phyloP scores from a whole-genome alignment of 768 basidiomycete genomes.

The Candolleomyces efflorescens region DNA sequence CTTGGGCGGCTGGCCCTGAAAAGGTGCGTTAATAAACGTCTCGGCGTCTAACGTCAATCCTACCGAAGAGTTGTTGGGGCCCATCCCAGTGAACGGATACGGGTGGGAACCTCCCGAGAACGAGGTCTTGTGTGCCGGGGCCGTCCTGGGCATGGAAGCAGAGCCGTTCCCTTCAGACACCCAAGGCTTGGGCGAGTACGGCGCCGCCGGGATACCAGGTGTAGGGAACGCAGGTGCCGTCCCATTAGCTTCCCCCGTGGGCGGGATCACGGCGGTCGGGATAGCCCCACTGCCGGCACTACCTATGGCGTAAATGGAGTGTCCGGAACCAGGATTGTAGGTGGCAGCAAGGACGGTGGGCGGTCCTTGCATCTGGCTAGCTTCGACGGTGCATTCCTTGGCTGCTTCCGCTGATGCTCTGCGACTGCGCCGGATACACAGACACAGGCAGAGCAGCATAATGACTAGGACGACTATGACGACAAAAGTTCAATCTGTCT shows the following conservation, averaged over 20 bases:
- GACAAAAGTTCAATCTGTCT: not conserved
- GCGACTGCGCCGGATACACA: conserved; percentile 5
- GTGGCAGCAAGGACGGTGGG: conserved; percentile 5
- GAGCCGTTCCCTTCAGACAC: not conserved
- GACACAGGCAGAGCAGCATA: not conserved
- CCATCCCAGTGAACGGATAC: conserved; percentile 6
- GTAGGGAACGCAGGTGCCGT: not conserved
- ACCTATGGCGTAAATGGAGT: conserved; percentile 10
- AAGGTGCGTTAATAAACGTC: not conserved
- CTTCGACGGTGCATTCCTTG: conserved; percentile 2
- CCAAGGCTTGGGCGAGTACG: not conserved
- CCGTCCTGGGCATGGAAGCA: not conserved
- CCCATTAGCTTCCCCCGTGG: not conserved
- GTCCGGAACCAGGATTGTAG: conserved; percentile 7
- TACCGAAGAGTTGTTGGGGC: not conserved
- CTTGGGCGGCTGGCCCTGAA: not conserved
- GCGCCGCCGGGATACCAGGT: not conserved
- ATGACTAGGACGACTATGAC: not conserved
- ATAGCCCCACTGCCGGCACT: conserved; percentile 1
- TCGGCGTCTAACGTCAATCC: not conserved
- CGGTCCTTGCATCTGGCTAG: conserved; percentile 5
- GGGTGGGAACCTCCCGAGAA: not conserved
- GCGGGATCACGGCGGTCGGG: conserved; percentile 1
- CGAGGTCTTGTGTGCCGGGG: conserved; percentile 5
- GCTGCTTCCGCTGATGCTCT: not conserved